These are phyloP conservation scores for Chrysanthemum seticuspe DNA, from an alignment of 129 eudicot genomes.

Conservation along the genomic window DNA sequence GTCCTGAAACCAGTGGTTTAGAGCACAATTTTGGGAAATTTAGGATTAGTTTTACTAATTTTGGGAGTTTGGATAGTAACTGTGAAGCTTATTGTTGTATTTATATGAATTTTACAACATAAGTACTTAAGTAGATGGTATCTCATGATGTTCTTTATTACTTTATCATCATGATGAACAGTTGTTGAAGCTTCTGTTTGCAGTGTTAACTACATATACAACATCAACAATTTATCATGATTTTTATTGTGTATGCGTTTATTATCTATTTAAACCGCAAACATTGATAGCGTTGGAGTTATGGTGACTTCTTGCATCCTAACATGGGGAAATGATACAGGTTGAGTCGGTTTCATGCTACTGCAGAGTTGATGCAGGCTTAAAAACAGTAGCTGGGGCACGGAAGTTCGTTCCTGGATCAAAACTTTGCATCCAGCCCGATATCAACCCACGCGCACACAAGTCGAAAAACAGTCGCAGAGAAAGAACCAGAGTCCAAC, in stretches of 20 bases:
- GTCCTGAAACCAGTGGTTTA: conserved; percentile 2
- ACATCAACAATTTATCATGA: no score
- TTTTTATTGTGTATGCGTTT: no score
- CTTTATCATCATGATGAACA: neutral
- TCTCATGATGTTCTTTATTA: conserved; percentile 12
- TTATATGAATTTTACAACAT: conserved; percentile 11
- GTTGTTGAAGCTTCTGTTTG: no score
- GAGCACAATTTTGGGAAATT: conserved; percentile 3
- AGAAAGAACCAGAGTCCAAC: conserved; percentile 74
- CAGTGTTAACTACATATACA: no score
- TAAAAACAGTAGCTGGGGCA: conserved; percentile 97
- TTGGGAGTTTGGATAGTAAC: neutral
- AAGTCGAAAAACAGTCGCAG: conserved; percentile 71
- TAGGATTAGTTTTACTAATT: conserved; percentile 7
- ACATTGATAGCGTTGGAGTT: neutral
- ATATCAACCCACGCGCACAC: conserved; percentile 95
- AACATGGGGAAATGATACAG: conserved; percentile 44
- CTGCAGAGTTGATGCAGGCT: conserved; percentile 93
- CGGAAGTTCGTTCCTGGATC: conserved; percentile 96
- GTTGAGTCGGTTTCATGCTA: conserved; percentile 99
- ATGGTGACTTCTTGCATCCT: conserved; percentile 19
- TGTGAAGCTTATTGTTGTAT: conserved; percentile 10
- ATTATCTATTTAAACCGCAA: neutral
- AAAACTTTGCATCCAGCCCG: conserved; percentile 94
- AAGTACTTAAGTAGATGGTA: neutral